Conservation (phyloP, 2,329 filamentous ascomycete species). For the Herpotrichia juniperi region DNA sequence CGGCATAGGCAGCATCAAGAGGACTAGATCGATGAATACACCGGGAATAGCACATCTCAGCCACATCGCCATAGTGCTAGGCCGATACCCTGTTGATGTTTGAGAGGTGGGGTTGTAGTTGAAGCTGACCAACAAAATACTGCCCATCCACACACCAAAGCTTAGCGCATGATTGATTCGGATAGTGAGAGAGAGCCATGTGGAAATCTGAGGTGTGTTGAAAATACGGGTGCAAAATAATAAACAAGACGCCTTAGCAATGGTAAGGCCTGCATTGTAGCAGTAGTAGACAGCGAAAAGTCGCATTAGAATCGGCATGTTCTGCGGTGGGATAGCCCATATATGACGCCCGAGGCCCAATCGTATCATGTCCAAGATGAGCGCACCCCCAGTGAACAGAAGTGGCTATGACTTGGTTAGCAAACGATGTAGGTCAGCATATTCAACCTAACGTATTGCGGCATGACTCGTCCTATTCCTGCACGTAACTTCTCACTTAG, state of each 20-base stretch:
- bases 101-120: neutral
- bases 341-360: conserved; percentile 5
- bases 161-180: neutral
- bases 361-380: too few species aligned
- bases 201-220: neutral
- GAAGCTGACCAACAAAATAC: neutral
- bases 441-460: too few species aligned
- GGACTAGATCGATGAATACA: conserved; percentile 5
- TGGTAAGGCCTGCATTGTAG: neutral
- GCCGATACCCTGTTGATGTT: neutral
- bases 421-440: too few species aligned
- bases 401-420: too few species aligned
- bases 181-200: neutral
- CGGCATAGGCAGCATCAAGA: conserved; percentile 4
- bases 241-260: conserved; percentile 5
- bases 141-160: neutral
- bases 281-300: conserved; percentile 5
- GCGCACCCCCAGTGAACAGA: too few species aligned
- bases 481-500: too few species aligned
- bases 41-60: neutral
- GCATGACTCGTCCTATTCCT: too few species aligned
- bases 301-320: conserved; percentile 1
- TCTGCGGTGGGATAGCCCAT: neutral
- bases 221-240: conserved; percentile 7
- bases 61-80: neutral